These are phyloP conservation scores for Sordariomycetes sp. DNA, from an alignment of 2,329 filamentous ascomycete species.

Conservation along the genomic window DNA sequence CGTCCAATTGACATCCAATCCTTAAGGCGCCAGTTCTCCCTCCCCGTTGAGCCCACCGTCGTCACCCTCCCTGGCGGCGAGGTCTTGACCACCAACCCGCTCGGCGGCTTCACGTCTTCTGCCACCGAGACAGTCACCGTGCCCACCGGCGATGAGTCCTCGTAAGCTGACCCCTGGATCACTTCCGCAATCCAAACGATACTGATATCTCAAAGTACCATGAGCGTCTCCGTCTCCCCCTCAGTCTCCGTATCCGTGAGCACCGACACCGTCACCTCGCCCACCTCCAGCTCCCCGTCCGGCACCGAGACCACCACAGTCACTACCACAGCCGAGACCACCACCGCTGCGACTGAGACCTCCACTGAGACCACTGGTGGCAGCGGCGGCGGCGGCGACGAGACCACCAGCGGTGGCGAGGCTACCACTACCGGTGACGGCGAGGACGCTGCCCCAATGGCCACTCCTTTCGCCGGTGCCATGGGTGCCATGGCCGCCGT, in stretches of 20 bases:
- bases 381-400: background rate
- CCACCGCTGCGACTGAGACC: background rate
- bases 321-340: background rate
- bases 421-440: background rate
- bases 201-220: background rate
- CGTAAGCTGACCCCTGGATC: background rate
- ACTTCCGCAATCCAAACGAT: no score
- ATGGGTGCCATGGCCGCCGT: slow-evolving; percentile 1
- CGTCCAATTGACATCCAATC: background rate
- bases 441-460: background rate
- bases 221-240: background rate
- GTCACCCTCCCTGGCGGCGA: background rate
- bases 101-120: slow-evolving; percentile 2
- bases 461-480: background rate
- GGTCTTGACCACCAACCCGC: background rate
- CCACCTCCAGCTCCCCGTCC: no score
- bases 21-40: slow-evolving; percentile 1
- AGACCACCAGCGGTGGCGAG: background rate
- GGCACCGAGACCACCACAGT: background rate
- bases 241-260: background rate
- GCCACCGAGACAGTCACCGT: background rate
- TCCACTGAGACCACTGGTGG: background rate
- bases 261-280: background rate
- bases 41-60: background rate
- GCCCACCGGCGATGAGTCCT: background rate